Evolutionary conservation across 495 filamentous ascomycete species (phyloP).

Genomic region (Cudoniella acicularis): DNA sequence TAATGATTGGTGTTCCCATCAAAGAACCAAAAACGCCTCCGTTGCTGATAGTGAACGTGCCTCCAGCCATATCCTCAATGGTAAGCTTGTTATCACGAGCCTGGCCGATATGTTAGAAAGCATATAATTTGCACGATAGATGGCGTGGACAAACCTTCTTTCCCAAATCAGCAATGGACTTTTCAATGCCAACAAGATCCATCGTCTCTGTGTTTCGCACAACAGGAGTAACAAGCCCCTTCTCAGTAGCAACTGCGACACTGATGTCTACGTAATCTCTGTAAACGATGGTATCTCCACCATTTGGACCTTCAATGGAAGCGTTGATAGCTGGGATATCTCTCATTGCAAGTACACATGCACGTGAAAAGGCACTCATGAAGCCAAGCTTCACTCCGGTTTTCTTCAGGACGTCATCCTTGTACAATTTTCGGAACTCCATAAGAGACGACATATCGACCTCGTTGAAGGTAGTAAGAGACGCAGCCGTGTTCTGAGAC

Average conservation of each 20-base stretch:
- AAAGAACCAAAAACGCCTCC: constrained; percentile 66
- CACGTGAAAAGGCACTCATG: constrained; percentile 95
- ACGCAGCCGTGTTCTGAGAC: constrained; percentile 97
- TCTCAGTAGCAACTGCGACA: constrained; percentile 95
- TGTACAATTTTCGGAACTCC: constrained; percentile 95
- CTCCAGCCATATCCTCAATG: constrained; percentile 98
- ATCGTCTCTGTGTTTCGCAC: constrained; percentile 88
- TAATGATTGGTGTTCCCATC: constrained; percentile 99
- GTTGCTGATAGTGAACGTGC: constrained; percentile 98
- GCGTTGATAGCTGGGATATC: constrained; percentile 96
- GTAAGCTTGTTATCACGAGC: constrained; percentile 95
- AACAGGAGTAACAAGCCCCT: constrained; percentile 94
- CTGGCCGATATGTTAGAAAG: constrained; percentile 33
- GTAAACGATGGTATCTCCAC: constrained; percentile 97
- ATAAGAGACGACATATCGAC: constrained; percentile 98
- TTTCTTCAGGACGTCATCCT: constrained; percentile 93
- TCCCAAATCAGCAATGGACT: constrained; percentile 86
- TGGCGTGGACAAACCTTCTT: constrained; percentile 66
- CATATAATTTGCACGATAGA: constrained; percentile 20
- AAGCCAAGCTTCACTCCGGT: constrained; percentile 97
- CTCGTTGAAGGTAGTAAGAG: constrained; percentile 97
- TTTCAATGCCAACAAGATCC: constrained; percentile 87
- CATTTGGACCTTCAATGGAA: constrained; percentile 87
- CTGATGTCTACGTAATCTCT: constrained; percentile 97
- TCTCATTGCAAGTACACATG: constrained; percentile 88